Conservation (phyloP, 495 filamentous ascomycete species). For the Aspergillus heteromorphus region DNA sequence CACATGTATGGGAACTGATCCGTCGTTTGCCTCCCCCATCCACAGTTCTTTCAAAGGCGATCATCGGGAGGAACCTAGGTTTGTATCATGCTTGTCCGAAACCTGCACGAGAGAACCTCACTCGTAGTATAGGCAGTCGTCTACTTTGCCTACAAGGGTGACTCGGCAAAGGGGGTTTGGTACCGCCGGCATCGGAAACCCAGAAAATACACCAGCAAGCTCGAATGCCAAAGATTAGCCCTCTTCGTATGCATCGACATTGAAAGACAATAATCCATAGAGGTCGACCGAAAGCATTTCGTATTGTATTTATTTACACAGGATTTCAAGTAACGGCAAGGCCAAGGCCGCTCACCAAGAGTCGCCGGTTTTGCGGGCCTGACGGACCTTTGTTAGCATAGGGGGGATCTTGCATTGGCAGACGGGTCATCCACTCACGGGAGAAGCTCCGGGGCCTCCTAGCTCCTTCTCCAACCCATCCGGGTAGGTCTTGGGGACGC, state of each 20-base stretch:
- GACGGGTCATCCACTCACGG: slow-evolving; percentile 26
- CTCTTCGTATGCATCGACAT: slow-evolving; percentile 18
- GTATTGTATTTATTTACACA: slow-evolving; percentile 44
- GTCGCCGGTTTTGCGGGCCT: slow-evolving; percentile 41
- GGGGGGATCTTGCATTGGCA: not conserved
- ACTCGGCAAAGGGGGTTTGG: not conserved
- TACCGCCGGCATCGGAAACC: not conserved
- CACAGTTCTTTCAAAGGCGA: not conserved
- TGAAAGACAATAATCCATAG: slow-evolving; percentile 23
- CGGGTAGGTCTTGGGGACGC: slow-evolving; percentile 71
- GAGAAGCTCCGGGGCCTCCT: slow-evolving; percentile 56
- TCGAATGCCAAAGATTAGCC: not conserved
- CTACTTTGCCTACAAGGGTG: not conserved
- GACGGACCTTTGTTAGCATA: not conserved
- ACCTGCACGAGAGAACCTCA: not conserved
- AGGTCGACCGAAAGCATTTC: slow-evolving; percentile 32
- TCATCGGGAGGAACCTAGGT: not conserved
- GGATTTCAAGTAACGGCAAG: slow-evolving; percentile 20
- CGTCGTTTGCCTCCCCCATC: not conserved
- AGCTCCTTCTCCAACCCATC: slow-evolving; percentile 81
- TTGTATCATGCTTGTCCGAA: not conserved
- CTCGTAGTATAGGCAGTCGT: too few species aligned
- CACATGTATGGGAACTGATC: not conserved
- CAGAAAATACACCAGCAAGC: not conserved
- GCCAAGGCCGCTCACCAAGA: slow-evolving; percentile 34